Conservation (phyloP, 2,329 filamentous ascomycete species). For the Aspergillus unguis region DNA sequence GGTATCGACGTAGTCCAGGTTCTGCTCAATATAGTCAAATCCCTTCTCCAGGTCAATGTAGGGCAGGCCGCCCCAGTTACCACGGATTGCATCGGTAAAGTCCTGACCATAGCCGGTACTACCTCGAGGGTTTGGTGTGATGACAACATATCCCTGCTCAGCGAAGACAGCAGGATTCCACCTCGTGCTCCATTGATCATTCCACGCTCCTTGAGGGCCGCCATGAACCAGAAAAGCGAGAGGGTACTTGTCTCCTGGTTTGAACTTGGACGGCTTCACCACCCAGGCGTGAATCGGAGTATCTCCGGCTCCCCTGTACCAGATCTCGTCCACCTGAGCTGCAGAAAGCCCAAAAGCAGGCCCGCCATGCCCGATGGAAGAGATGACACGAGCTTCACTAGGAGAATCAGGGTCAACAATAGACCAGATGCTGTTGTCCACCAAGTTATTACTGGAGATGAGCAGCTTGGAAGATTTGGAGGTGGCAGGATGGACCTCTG, state of each 20-base stretch:
- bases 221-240: slow-evolving; percentile 55
- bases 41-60: slow-evolving; percentile 57
- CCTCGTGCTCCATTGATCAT: slow-evolving; percentile 53
- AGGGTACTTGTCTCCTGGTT: slow-evolving; percentile 49
- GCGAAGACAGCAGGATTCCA: slow-evolving; percentile 58
- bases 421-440: slow-evolving; percentile 45
- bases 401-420: slow-evolving; percentile 37
- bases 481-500: slow-evolving; percentile 36
- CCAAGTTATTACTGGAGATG: slow-evolving; percentile 42
- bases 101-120: slow-evolving; percentile 56
- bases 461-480: slow-evolving; percentile 38
- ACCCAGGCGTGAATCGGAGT: slow-evolving; percentile 46
- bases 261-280: slow-evolving; percentile 47
- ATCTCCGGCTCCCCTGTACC: slow-evolving; percentile 46
- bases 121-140: slow-evolving; percentile 59
- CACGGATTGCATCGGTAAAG: slow-evolving; percentile 52
- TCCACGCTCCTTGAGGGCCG: slow-evolving; percentile 51
- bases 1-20: slow-evolving; percentile 54
- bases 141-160: slow-evolving; percentile 59
- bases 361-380: slow-evolving; percentile 37
- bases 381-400: slow-evolving; percentile 32
- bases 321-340: slow-evolving; percentile 44
- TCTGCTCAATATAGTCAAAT: slow-evolving; percentile 50
- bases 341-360: slow-evolving; percentile 41
- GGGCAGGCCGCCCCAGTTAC: slow-evolving; percentile 53